A percentile compares a stretch with the other conserved stretches of the same genome.
These are phyloP conservation scores for Mycena citricolor DNA, from an alignment of 1,284 basidiomycete species.

Conservation along the genomic window DNA sequence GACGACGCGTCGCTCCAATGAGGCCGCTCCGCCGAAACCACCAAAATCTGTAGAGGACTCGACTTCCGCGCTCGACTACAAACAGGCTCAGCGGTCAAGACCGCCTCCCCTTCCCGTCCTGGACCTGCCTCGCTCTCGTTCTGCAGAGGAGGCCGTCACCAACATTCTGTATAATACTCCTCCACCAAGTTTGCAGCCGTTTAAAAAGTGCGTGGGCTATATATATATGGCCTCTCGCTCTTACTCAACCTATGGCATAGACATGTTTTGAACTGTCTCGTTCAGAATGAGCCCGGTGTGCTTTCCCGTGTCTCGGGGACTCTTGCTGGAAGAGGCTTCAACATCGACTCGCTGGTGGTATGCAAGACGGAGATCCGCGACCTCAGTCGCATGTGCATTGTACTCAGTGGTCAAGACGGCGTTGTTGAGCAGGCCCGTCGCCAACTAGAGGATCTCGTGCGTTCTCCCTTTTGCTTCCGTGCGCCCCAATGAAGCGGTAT, in stretches of 20 bases:
- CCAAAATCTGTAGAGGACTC: constrained; percentile 82
- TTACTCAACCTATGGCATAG: constrained; percentile 38
- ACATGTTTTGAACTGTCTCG: constrained; percentile 96
- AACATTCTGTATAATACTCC: constrained; percentile 97
- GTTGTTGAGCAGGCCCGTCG: constrained; percentile 96
- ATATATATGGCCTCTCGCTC: constrained; percentile 6
- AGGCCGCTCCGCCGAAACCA: constrained; percentile 54
- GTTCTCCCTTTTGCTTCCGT: constrained; percentile 30
- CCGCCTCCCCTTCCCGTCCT: constrained; percentile 78
- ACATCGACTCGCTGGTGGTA: constrained; percentile 98
- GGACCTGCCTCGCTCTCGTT: constrained; percentile 72
- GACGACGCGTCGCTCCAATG: constrained; percentile 31
- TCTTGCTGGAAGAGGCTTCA: constrained; percentile 95
- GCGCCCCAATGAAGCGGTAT: constrained; percentile 6
- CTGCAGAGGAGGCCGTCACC: constrained; percentile 91
- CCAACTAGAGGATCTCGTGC: constrained; percentile 90
- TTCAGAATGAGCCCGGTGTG: constrained; percentile 99
- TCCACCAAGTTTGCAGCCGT: constrained; percentile 88
- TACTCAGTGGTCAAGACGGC: constrained; percentile 94
- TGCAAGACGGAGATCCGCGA: constrained; percentile 98
- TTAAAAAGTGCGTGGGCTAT: constrained; percentile 74
- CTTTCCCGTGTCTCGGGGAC: constrained; percentile 97
- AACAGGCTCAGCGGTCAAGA: constrained; percentile 66
- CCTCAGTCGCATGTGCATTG: constrained; percentile 97
- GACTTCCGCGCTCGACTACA: constrained; percentile 94